Evolutionary conservation across 179 eudicot genomes (phyloP), one percentile per base, ranked within the genome.

Genomic region (Pouteria campechiana): DNA sequence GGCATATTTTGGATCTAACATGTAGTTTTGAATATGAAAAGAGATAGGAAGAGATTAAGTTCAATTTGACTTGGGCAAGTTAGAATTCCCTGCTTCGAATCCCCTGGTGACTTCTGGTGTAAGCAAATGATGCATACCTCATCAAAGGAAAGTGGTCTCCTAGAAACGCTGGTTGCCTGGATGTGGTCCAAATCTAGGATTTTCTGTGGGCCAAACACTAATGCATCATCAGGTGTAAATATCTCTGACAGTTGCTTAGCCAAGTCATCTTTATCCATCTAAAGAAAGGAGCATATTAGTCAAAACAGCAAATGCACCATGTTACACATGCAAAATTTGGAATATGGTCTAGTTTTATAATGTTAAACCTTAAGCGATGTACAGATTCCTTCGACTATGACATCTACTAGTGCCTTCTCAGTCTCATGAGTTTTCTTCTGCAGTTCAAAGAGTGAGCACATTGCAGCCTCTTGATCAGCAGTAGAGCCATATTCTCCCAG

Each of bases 151-250:
- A 70, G 75, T 16, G 78, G 57, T 27, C 70, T 96, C 51, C 54
- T 74, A 10, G 67, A 50, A 57, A 72, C 71, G 43, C 57, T 63
- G 48, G 41, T 37, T 12, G 57, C 48, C 51, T 72, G 78, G 54
- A 55, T 37, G 44, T 73, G 79, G 50, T 75, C 78, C 50, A 82
- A 35, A 55, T 77, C 74, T 21, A 72, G 60, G 34, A 74, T 50
- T 17, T 70, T 54, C 60, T 75, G 79, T 4, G 84, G 82, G 37
- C 75, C 83, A 50, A 74, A 90, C 67, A 90, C 68, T 56, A 80
- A 75, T 12, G 87, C 66, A 33, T 86, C 96, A n/a, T 90, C 98
- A 22, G 89, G 96, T 38, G 61, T 63, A 65, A 79, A 90, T 12
- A 52, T 64, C 39, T 75, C 74, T 16, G 73, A 73, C 36, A 90